Percentiles rank a stretch among this genome's conserved stretches.
Conservation (phyloP, 495 filamentous ascomycete genomes). For the Penicillium ochrochloron region DNA sequence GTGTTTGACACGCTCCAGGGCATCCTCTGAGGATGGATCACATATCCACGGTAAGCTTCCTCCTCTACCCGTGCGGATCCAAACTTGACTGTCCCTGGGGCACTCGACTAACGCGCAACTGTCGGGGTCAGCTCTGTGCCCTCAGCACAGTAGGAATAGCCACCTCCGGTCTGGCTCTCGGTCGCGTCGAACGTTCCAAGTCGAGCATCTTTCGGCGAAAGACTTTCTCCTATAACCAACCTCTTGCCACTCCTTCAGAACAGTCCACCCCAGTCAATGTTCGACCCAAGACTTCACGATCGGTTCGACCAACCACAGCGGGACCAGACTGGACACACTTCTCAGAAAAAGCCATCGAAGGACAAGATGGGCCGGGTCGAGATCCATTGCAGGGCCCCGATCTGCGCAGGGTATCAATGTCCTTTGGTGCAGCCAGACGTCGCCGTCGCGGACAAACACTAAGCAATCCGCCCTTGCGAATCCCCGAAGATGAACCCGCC, state of each 20-base stretch:
- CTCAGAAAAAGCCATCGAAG: slow-evolving; percentile 12
- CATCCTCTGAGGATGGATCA: slow-evolving; percentile 51
- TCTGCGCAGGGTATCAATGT: slow-evolving; percentile 41
- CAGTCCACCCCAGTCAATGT: slow-evolving; percentile 29
- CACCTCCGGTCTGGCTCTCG: slow-evolving; percentile 66
- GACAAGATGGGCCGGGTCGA: slow-evolving; percentile 15
- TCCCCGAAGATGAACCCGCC: slow-evolving; percentile 35
- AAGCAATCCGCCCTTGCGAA: slow-evolving; percentile 38
- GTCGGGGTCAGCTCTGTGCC: slow-evolving; percentile 63
- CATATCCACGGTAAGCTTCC: slow-evolving; percentile 50
- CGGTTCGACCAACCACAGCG: slow-evolving; percentile 24
- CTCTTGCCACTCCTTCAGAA: slow-evolving; percentile 22
- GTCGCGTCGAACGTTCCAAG: slow-evolving; percentile 54
- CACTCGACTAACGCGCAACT: not conserved
- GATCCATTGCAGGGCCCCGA: slow-evolving; percentile 24
- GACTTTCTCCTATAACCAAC: slow-evolving; percentile 33
- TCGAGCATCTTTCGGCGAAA: slow-evolving; percentile 36
- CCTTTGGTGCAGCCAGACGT: slow-evolving; percentile 59
- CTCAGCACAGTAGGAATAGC: slow-evolving; percentile 71
- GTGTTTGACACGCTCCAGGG: slow-evolving; percentile 41
- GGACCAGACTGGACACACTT: slow-evolving; percentile 17
- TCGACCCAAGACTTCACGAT: slow-evolving; percentile 33
- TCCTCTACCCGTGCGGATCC: not conserved
- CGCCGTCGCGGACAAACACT: slow-evolving; percentile 48
- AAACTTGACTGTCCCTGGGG: not conserved